phyloP scores from a whole-genome alignment of 2,329 filamentous ascomycete genomes.

The Ceratocystis diversiconidia region DNA sequence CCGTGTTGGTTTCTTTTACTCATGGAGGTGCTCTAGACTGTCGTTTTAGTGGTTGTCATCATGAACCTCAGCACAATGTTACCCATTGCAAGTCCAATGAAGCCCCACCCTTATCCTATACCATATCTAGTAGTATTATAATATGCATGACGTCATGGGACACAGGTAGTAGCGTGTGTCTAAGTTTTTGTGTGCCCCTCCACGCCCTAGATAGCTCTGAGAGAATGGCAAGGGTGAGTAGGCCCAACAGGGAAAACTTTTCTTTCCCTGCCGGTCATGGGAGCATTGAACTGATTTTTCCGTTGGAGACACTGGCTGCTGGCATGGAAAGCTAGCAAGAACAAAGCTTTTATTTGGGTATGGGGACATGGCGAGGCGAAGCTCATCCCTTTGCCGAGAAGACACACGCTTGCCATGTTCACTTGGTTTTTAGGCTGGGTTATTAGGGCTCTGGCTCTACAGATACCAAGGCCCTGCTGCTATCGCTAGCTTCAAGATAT shows the following conservation, averaged over 20 bases:
- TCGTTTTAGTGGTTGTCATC: neutral
- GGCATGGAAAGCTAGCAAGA: neutral
- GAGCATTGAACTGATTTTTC: neutral
- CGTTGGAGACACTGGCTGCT: neutral
- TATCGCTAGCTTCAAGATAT: neutral
- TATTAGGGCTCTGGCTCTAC: neutral
- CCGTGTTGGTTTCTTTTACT: neutral
- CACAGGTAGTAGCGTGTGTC: neutral
- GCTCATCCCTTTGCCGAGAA: conserved; percentile 2
- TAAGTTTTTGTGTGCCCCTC: neutral
- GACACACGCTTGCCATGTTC: conserved; percentile 3
- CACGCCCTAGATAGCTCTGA: neutral
- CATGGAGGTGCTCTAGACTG: neutral
- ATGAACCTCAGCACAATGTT: neutral
- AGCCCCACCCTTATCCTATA: conserved; percentile 3
- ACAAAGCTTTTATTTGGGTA: neutral
- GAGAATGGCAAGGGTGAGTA: neutral
- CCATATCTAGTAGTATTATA: neutral
- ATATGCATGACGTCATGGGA: neutral
- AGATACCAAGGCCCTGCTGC: neutral
- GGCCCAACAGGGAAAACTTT: neutral
- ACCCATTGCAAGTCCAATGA: neutral
- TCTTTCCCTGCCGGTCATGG: neutral
- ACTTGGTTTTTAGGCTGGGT: neutral
- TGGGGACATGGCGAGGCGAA: neutral